Evolutionary conservation across 2,329 filamentous ascomycete genomes (phyloP).

Genomic region (Xylariaceae sp.): DNA sequence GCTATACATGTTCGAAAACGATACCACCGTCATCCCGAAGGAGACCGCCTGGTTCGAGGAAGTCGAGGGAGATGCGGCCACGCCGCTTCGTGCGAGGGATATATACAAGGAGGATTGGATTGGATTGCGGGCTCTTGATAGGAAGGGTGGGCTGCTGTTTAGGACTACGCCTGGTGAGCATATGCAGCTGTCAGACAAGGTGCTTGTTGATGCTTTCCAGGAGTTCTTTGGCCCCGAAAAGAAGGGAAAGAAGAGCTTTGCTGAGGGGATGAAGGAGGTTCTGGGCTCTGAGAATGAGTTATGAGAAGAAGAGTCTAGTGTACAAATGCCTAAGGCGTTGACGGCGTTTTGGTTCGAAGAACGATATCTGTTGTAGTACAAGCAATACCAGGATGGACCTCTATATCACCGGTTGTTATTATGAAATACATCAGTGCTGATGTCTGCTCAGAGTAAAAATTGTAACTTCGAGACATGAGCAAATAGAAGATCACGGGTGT

Average conservation of each 20-base stretch:
- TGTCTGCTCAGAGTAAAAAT: too few relatives aligned
- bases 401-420: too few relatives aligned
- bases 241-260: constrained; percentile 7
- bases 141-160: constrained; percentile 75
- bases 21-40: constrained; percentile 82
- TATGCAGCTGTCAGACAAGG: constrained; percentile 70
- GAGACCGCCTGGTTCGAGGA: constrained; percentile 90
- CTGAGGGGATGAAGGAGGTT: too few relatives aligned
- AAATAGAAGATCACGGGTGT: too few relatives aligned
- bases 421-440: too few relatives aligned
- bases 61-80: constrained; percentile 67
- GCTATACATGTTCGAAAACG: constrained; percentile 86
- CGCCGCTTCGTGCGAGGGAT: constrained; percentile 61
- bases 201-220: constrained; percentile 62
- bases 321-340: too few relatives aligned
- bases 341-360: too few relatives aligned
- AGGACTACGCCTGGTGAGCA: constrained; percentile 70
- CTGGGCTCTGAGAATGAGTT: too few relatives aligned
- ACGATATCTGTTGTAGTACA: too few relatives aligned
- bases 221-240: constrained; percentile 60
- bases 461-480: too few relatives aligned
- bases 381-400: too few relatives aligned
- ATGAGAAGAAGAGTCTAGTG: too few relatives aligned
- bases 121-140: constrained; percentile 73
- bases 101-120: constrained; percentile 94